A percentile compares a stretch with the other conserved stretches of the same genome.
Evolutionary conservation across 2,329 filamentous ascomycete species (phyloP).

Genomic region (Myrmaecium sp.): DNA sequence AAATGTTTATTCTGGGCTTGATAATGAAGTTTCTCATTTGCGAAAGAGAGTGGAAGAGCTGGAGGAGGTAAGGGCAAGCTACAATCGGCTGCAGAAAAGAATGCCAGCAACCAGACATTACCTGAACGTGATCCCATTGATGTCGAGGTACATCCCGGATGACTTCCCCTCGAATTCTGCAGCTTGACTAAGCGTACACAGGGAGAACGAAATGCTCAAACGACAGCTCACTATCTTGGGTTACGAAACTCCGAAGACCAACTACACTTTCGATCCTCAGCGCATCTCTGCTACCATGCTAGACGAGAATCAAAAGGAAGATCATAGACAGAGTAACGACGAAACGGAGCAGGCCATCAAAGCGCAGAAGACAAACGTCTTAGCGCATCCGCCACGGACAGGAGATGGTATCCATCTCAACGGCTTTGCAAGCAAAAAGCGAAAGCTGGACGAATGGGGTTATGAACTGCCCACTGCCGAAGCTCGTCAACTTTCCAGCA

Average conservation of each 20-base stretch:
- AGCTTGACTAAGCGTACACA: background rate
- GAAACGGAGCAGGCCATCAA: background rate
- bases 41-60: constrained; percentile 9
- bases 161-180: background rate
- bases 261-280: constrained; percentile 1
- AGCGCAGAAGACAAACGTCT: background rate
- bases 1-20: too few relatives aligned
- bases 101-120: constrained; percentile 18
- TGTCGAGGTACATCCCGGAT: constrained; percentile 10
- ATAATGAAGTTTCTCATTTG: constrained; percentile 1
- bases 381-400: background rate
- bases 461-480: too few relatives aligned
- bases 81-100: constrained; percentile 10
- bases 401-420: too few relatives aligned
- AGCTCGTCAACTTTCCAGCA: too few relatives aligned
- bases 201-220: constrained; percentile 4
- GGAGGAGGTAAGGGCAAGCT: constrained; percentile 9
- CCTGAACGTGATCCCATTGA: constrained; percentile 16
- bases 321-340: background rate
- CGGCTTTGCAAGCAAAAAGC: too few relatives aligned
- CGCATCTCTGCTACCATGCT: background rate
- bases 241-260: constrained; percentile 3
- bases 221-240: constrained; percentile 4
- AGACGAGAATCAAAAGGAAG: background rate
- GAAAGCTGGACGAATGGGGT: too few relatives aligned